These are phyloP conservation scores for grape (Vitis vinifera) DNA, from an alignment of 164 flowering plant species.

Conservation along the genomic window ASM3070453v1 NC_081822.1:25296501-25297000, in stretches of 20 bases:
- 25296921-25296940: conserved; percentile 83
- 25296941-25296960: conserved; percentile 80
- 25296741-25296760: conserved; percentile 75
- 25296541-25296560: too few relatives aligned
- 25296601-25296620: not conserved
- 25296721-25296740: conserved; percentile 64
- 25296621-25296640: conserved; percentile 91
- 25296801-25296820: conserved; percentile 73
- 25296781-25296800: conserved; percentile 94
- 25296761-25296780: conserved; percentile 68
- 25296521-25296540: too few relatives aligned
- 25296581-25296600: not conserved
- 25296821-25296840: conserved; percentile 65
- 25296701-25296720: conserved; percentile 60
- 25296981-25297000: conserved; percentile 69
- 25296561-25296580: not conserved
- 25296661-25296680: conserved; percentile 76
- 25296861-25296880: conserved; percentile 86
- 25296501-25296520: too few relatives aligned
- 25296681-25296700: conserved; percentile 67
- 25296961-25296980: conserved; percentile 86
- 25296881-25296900: conserved; percentile 92
- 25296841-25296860: conserved; percentile 54
- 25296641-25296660: conserved; percentile 91
- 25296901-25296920: conserved; percentile 75